Conservation (phyloP, 2,329 filamentous ascomycete species). For the Alternaria sp. region DNA sequence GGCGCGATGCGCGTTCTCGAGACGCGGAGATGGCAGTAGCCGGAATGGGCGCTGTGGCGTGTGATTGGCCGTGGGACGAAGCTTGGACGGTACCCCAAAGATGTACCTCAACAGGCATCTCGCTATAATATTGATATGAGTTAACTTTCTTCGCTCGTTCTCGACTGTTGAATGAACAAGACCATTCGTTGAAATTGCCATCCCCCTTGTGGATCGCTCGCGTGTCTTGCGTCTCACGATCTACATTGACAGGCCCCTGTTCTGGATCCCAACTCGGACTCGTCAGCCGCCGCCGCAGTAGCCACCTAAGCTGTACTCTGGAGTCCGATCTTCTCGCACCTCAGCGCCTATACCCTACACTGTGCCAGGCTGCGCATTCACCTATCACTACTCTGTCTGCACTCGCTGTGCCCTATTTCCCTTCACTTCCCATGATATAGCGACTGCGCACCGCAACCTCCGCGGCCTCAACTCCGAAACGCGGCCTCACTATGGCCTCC, state of each 20-base stretch:
- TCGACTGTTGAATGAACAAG: not conserved
- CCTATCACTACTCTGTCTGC: not conserved
- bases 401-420: not conserved
- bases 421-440: constrained; percentile 44
- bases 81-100: constrained; percentile 20
- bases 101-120: constrained; percentile 12
- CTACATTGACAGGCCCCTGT: constrained; percentile 2
- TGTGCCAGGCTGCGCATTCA: not conserved
- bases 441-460: constrained; percentile 30
- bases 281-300: constrained; percentile 36
- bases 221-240: constrained; percentile 5
- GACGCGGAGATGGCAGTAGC: constrained; percentile 27
- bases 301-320: constrained; percentile 32
- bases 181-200: not conserved
- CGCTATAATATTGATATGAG: not conserved
- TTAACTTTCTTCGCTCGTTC: not conserved
- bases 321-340: constrained; percentile 17
- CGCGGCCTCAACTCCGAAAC: constrained; percentile 23
- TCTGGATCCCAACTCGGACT: constrained; percentile 24
- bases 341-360: constrained; percentile 9
- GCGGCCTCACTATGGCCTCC: constrained; percentile 30
- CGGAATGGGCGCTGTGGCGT: constrained; percentile 9
- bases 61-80: constrained; percentile 27
- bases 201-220: constrained; percentile 8
- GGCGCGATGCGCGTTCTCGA: constrained; percentile 22